phyloP scores from a whole-genome alignment of 352 stramenopile genomes.

The Globisporangium echinulatum region DNA sequence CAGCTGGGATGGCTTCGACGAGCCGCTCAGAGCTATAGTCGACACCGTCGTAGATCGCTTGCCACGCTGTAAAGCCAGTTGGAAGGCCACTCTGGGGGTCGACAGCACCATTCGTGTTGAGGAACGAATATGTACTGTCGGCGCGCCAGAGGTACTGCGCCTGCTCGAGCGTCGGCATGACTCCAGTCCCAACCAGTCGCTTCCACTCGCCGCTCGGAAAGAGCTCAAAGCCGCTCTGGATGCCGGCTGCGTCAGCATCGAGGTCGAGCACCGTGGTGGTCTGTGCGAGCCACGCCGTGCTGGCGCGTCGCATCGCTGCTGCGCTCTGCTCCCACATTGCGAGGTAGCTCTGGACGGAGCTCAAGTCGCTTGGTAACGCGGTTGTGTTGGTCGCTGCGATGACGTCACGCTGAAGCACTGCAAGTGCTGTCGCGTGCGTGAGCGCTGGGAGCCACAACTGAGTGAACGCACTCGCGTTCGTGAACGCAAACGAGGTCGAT shows the following conservation, averaged over 20 bases:
- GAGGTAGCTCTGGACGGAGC: slow-evolving; percentile 30
- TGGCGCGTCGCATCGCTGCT: slow-evolving; percentile 20
- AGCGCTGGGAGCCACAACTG: slow-evolving; percentile 46
- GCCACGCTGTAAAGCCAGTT: slow-evolving; percentile 46
- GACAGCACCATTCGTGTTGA: slow-evolving; percentile 7
- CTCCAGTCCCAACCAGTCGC: slow-evolving; percentile 5
- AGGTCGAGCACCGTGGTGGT: slow-evolving; percentile 31
- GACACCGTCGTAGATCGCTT: slow-evolving; percentile 45
- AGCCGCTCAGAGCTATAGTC: slow-evolving; percentile 51
- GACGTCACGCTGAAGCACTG: background rate
- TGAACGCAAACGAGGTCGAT: slow-evolving; percentile 28
- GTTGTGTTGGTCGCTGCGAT: background rate
- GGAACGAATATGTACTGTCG: slow-evolving; percentile 37
- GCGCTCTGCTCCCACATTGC: slow-evolving; percentile 41
- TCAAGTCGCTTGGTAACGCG: slow-evolving; percentile 13
- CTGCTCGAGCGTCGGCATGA: slow-evolving; percentile 29
- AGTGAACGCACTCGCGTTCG: slow-evolving; percentile 27
- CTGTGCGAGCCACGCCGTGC: slow-evolving; percentile 32
- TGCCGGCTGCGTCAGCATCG: slow-evolving; percentile 20
- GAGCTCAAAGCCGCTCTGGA: slow-evolving; percentile 53
- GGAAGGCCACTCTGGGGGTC: slow-evolving; percentile 15
- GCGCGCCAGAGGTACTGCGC: slow-evolving; percentile 35
- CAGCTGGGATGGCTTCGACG: slow-evolving; percentile 26
- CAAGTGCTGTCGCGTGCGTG: background rate
- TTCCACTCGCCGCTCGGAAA: slow-evolving; percentile 23